Evolutionary conservation across 2,329 filamentous ascomycete genomes (phyloP).

Genomic region (Diaporthe ilicicola): DNA sequence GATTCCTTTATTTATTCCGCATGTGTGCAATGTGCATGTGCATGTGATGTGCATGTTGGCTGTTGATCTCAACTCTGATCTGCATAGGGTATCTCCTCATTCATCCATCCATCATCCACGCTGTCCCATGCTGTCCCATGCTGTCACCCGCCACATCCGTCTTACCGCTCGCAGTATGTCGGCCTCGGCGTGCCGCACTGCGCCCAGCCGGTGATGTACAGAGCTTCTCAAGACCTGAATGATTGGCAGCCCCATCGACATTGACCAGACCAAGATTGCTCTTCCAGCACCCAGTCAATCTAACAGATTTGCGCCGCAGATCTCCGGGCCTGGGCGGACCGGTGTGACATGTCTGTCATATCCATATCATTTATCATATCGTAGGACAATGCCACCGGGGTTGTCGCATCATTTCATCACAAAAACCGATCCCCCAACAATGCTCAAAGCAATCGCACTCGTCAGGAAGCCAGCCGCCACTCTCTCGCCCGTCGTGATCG

Average conservation of each 20-base stretch:
- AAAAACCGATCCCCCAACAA: constrained; percentile 60
- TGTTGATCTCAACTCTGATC: constrained; percentile 1
- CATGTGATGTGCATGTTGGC: not conserved
- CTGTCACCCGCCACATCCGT: not conserved
- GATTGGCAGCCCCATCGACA: not conserved
- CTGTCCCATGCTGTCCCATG: not conserved
- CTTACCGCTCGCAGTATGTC: not conserved
- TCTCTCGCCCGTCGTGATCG: constrained; percentile 59
- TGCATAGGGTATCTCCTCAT: constrained; percentile 20
- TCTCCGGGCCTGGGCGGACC: not conserved
- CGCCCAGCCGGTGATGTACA: not conserved
- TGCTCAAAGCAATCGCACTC: constrained; percentile 55
- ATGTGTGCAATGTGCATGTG: not conserved
- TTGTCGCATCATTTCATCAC: constrained; percentile 48
- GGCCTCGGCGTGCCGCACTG: not conserved
- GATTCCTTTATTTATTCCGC: not conserved
- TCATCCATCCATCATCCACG: not conserved
- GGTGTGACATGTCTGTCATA: constrained; percentile 24
- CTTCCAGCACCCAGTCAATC: not conserved
- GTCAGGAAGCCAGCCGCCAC: constrained; percentile 67
- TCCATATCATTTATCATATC: constrained; percentile 30
- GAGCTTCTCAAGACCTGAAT: constrained; percentile 7
- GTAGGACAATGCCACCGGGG: constrained; percentile 25
- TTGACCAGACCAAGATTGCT: not conserved
- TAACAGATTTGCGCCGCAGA: not conserved